phyloP scores from a whole-genome alignment of 2,329 filamentous ascomycete genomes.

The Botrytis squamosa region DNA sequence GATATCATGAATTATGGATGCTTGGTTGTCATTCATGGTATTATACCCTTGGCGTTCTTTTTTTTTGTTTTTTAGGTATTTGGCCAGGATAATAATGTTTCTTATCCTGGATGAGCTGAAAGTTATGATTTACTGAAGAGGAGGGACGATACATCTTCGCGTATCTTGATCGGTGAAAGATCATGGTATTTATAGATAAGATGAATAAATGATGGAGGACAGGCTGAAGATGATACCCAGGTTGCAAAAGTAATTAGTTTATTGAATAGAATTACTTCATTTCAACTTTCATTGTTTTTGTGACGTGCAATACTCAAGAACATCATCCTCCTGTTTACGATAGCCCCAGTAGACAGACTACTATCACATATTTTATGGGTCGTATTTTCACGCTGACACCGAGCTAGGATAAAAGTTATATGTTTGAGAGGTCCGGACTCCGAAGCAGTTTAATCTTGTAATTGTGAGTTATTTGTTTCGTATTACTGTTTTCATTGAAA shows the following conservation, averaged over 20 bases:
- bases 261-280: neutral
- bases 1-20: conserved; percentile 13
- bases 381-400: neutral
- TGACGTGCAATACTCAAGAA: neutral
- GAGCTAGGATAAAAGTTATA: neutral
- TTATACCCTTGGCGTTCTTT: conserved; percentile 16
- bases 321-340: neutral
- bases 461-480: neutral
- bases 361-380: neutral
- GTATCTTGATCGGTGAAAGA: neutral
- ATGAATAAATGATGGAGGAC: neutral
- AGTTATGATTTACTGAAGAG: neutral
- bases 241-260: conserved; percentile 1
- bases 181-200: neutral
- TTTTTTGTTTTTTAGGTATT: neutral
- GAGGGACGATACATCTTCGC: neutral
- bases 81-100: conserved; percentile 15
- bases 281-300: neutral
- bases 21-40: conserved; percentile 10
- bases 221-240: conserved; percentile 4
- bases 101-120: conserved; percentile 1
- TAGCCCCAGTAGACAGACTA: neutral
- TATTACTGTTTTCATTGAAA: neutral
- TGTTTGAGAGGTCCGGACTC: too few relatives aligned
- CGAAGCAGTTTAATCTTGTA: neutral